Evolutionary conservation across 495 filamentous ascomycete species (phyloP), one percentile per base, ranked within the genome.

Genomic region (Penicillium pancosmium): DNA sequence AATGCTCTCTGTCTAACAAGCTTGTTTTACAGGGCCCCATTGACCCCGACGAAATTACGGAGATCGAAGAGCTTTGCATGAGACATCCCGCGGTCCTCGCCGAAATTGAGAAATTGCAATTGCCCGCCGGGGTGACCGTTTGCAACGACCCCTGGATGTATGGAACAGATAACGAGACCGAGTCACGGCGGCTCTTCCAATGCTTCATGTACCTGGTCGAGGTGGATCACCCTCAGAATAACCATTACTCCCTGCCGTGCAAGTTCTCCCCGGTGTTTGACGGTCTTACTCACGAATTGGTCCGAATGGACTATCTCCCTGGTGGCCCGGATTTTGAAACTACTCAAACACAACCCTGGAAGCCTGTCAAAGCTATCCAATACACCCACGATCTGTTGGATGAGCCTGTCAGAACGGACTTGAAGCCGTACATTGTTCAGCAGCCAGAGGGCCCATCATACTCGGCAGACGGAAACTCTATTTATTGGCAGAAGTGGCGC

Each of bases 391-490:
- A 73, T 15, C 63, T 78, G 13, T 57, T 73, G 46, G 67, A 75
- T 38, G 69, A 71, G 49, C 74, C 72, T 5, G 51, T 77, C 9
- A 70, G 79, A 33, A 80, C 78, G 51, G 83, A 91, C 64, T 72
- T 93, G 50, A 93, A 92, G 71, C 90, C 91, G 2, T 78, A 92
- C 53, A 86, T 88, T 48, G 84, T 93, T 0, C 74, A 86, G 43
- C 91, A 94, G 62, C 91, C 91, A 1, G 84, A 93, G 59, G 91
- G 91, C 2, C 83, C 85, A 12, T 90, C 87, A 15, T 94, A 92
- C 69, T 73, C 69, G 1, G 73, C 68, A 21, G 75, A 76, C 15
- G 84, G 82, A 16, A 76, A 80, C 57, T 74, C 74, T 15, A 69
- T 81, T 18, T 76, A 85, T 41, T 89, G 86, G 86, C 86, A 89